A percentile compares a stretch with the other conserved stretches of the same genome.
Evolutionary conservation across 805 yeast species (phyloP).

Genomic region (Candida mattraensis): DNA sequence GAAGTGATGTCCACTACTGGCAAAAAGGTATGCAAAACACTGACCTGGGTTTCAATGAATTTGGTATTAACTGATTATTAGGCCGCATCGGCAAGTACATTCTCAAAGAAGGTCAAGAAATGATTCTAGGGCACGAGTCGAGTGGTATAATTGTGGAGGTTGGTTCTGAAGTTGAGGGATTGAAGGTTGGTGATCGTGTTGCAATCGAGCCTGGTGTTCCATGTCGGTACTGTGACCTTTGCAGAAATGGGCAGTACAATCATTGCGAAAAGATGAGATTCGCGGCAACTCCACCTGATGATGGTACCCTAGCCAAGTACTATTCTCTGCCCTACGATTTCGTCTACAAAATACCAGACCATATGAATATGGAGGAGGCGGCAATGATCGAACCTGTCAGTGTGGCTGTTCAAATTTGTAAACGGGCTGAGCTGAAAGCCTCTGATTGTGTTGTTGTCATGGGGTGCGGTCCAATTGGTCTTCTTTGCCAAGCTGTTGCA

Average conservation of each 20-base stretch:
- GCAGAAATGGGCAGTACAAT: constrained; percentile 76
- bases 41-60: too few relatives aligned
- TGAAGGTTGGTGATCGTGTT: constrained; percentile 81
- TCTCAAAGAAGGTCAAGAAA: constrained; percentile 24
- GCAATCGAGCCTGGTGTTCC: constrained; percentile 91
- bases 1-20: constrained; percentile 81
- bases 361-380: constrained; percentile 77
- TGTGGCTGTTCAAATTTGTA: constrained; percentile 81
- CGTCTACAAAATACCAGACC: constrained; percentile 73
- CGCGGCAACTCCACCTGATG: constrained; percentile 87
- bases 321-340: constrained; percentile 77
- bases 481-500: constrained; percentile 69
- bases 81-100: constrained; percentile 13
- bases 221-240: constrained; percentile 67
- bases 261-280: constrained; percentile 82
- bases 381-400: constrained; percentile 84
- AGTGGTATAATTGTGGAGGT: constrained; percentile 71
- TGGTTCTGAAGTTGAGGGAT: constrained; percentile 59
- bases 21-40: constrained; percentile 44
- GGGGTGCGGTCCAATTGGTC: constrained; percentile 90
- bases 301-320: constrained; percentile 75
- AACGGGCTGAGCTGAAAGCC: constrained; percentile 55
- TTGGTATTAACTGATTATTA: too few relatives aligned
- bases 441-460: constrained; percentile 71
- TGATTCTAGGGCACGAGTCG: constrained; percentile 88